Evolutionary conservation across 345 rosid genomes (phyloP), one percentile per base, ranked within the genome.

Genomic region (Sisymbrium altissimum): DNA sequence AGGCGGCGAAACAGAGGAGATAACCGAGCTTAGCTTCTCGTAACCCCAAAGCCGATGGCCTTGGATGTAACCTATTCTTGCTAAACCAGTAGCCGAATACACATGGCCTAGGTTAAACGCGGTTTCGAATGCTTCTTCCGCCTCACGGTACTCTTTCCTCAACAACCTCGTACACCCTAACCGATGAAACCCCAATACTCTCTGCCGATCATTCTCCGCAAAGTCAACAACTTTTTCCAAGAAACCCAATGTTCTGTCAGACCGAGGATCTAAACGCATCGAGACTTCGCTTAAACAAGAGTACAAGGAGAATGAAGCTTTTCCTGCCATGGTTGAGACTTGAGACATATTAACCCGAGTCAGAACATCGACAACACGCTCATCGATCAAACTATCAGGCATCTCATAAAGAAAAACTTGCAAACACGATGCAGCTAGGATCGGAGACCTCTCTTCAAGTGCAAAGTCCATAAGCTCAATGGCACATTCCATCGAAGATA

Each of bases 401-500:
- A 95, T 75, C 59, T 92, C 88, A 13, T 78, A 86, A 30, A 95
- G 84, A 79, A 95, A 88, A 32, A 81, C 78, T 73, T 90, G 99
- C 83, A 95, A 78, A 82, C 99, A 95, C 4, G 97, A 86, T 5
- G 88, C 92, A 45, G 98, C 99, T 38, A 95, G 84, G 64, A 90
- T 86, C 50, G 88, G 88, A 36, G 88, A 86, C 73, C 82, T 83
- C 80, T 95, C 92, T 82, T 87, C 86, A 3, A 90, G 83, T 25
- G 99, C 97, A 62, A 85, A 95, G 66, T 89, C 99, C 87, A 95
- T 85, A 71, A 95, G 93, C 79, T 92, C 93, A 58, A 92, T 77
- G 8, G 97, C 96, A 72, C 87, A 93, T 73, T 87, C 97, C 79
- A 87, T 83, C 3, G 86, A 85, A 6, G 84, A 80, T 44, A 87